These are phyloP conservation scores for Debaryomyces prosopidis DNA, from an alignment of 805 yeast species.

Conservation along the genomic window DNA sequence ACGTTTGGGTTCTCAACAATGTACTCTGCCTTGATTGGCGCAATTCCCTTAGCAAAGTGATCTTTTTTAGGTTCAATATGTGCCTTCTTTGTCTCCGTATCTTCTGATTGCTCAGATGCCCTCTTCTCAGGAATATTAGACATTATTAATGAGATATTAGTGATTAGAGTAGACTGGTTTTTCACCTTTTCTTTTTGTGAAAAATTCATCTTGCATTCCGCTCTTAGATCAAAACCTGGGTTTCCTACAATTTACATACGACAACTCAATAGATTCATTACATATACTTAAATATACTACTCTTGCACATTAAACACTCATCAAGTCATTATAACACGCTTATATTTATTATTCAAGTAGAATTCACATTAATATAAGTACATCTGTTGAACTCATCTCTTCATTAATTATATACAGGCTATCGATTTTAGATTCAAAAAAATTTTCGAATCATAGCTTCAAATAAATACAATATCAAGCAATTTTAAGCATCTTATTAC, in stretches of 20 bases:
- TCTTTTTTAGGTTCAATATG: slow-evolving; percentile 16
- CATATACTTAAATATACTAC: no score
- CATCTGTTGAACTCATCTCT: slow-evolving; percentile 6
- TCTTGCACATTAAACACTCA: no score
- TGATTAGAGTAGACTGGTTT: no score
- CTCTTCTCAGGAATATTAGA: slow-evolving; percentile 13
- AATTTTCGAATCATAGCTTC: slow-evolving; percentile 2
- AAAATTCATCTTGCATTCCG: not conserved
- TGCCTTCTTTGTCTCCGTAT: slow-evolving; percentile 21
- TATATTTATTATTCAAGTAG: no score
- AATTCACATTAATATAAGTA: no score
- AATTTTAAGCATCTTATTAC: no score
- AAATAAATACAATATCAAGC: not conserved
- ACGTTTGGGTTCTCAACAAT: slow-evolving; percentile 51
- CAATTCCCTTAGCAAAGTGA: slow-evolving; percentile 58
- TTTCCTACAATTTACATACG: no score
- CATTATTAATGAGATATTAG: not conserved
- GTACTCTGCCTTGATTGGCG: slow-evolving; percentile 74
- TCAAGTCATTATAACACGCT: no score
- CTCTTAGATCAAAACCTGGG: no score
- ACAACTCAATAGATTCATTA: no score
- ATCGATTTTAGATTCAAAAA: not conserved
- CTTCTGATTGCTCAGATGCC: slow-evolving; percentile 8
- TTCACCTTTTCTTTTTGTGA: not conserved
- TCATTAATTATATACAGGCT: slow-evolving; percentile 1